Conservation (phyloP, 2,329 filamentous ascomycete species). For the Sordariomycetes sp. region DNA sequence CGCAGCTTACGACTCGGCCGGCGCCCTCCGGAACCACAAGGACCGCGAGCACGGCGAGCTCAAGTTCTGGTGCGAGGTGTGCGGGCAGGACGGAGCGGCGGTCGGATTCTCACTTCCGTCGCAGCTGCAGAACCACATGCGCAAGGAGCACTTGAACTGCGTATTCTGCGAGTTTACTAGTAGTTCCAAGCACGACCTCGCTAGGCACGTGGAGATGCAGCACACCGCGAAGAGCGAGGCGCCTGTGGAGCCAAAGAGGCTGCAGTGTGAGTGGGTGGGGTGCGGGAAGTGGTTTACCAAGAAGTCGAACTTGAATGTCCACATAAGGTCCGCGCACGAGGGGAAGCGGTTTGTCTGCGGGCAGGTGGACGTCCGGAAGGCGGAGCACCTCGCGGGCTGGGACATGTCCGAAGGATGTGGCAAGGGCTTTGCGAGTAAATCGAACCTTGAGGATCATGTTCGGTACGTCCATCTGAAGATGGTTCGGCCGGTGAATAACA, state of each 20-base stretch:
- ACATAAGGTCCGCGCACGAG: conserved; percentile 66
- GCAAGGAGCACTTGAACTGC: conserved; percentile 62
- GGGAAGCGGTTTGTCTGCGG: conserved; percentile 72
- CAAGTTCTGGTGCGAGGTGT: conserved; percentile 68
- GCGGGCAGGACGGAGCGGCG: conserved; percentile 27
- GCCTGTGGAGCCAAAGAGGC: conserved; percentile 43
- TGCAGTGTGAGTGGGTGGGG: conserved; percentile 50
- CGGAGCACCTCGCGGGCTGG: conserved; percentile 41
- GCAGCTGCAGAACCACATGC: conserved; percentile 61
- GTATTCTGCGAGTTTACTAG: conserved; percentile 60
- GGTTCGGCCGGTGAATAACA: conserved; percentile 22
- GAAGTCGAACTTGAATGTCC: conserved; percentile 68
- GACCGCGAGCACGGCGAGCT: conserved; percentile 55
- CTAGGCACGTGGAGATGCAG: conserved; percentile 64
- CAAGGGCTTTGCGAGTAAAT: conserved; percentile 62
- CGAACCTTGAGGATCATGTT: conserved; percentile 71
- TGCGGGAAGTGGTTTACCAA: conserved; percentile 73
- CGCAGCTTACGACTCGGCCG: conserved; percentile 60
- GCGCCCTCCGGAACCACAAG: conserved; percentile 58
- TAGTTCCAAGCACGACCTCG: conserved; percentile 51
- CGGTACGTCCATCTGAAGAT: conserved; percentile 66
- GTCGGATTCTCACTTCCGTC: conserved; percentile 59
- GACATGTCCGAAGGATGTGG: conserved; percentile 57
- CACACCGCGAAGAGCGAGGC: conserved; percentile 52
- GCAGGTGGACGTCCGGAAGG: conserved; percentile 24